Base-by-base conservation (phyloP, 805 yeast genomes). In the Candida suzukii region DNA sequence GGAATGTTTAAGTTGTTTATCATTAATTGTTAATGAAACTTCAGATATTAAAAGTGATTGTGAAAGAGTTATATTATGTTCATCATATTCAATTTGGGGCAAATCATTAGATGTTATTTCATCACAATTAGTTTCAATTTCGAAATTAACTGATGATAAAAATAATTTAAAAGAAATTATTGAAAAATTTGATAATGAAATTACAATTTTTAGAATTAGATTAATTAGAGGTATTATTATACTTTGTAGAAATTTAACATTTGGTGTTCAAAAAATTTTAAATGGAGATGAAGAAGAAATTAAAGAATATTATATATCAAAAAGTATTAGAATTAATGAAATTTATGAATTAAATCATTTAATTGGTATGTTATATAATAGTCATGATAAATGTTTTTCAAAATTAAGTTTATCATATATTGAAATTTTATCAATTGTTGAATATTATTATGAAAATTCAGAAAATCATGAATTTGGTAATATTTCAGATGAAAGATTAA, bases 201-300 rank as follows among this genome's bases (percentile, higher is more conserved):
- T 39, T 16, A 21, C 41, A 5, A 14, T 39, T n/a, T 47, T 43
- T 37, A 31, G 44, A 16, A 26, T 41, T 3, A 37, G 61, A 28
- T 35, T 56, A 2, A 21, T 45, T 11, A 42, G 58, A 28, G 61
- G 58, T 9, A 46, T 54, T 19, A 38, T 50, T 4, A 30, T 57
- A 18, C 29, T 56, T 14, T 42, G 52, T 2, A 39, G 58, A 20
- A 57, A 57, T 30, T 37, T 56, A 39, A 41, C 52, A 13, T 50
- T 49, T 24, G 53, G 58, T 1, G 44, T 49, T 18, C 29, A 41
- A 14, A 35, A 47, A 7, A 29, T 52, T 18, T 24, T 44, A 6
- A 18, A 19, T 18, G 21, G 17, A 2, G 19, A 16, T 11, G 30
- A 31, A 17, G 22, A 21, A 12, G 46, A 46, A 10, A 31, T 43